Evolutionary conservation across 1,284 basidiomycete species (phyloP).

Genomic region (Fomitiporia mediterranea): DNA sequence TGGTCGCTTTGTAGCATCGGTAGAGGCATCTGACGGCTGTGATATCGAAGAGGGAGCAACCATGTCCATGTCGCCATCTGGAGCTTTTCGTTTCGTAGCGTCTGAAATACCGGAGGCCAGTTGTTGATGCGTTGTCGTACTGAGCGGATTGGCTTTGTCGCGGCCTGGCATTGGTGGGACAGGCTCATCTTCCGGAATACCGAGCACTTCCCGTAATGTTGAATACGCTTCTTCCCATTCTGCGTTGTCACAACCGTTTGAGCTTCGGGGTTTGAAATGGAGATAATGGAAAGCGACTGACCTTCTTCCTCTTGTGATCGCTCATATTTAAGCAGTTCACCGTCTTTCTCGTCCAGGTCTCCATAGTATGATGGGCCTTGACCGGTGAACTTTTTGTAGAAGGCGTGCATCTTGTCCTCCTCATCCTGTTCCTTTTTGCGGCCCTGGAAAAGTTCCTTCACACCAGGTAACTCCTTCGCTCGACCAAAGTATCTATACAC

Average conservation of each 20-base stretch:
- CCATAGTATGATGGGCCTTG: slow-evolving; percentile 91
- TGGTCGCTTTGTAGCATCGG: slow-evolving; percentile 35
- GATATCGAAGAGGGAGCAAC: slow-evolving; percentile 20
- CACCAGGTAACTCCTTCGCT: slow-evolving; percentile 93
- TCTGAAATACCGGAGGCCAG: slow-evolving; percentile 25
- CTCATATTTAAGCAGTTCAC: slow-evolving; percentile 68
- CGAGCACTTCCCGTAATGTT: slow-evolving; percentile 52
- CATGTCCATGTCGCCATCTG: slow-evolving; percentile 42
- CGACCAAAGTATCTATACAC: slow-evolving; percentile 86
- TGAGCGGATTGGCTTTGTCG: slow-evolving; percentile 26
- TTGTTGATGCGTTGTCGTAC: slow-evolving; percentile 25
- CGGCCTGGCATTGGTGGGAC: slow-evolving; percentile 50
- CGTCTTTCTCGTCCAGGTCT: slow-evolving; percentile 83
- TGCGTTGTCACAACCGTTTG: slow-evolving; percentile 26
- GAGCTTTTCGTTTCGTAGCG: slow-evolving; percentile 48
- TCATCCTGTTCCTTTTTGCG: slow-evolving; percentile 81
- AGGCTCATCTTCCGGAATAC: slow-evolving; percentile 47
- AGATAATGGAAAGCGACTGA: slow-evolving; percentile 31
- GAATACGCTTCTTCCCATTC: slow-evolving; percentile 71
- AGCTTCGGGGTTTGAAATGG: neutral
- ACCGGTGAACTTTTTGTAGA: slow-evolving; percentile 86
- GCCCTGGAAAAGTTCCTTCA: slow-evolving; percentile 88
- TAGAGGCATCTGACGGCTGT: slow-evolving; percentile 24
- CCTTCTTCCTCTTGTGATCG: slow-evolving; percentile 69
- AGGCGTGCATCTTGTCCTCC: slow-evolving; percentile 71